A percentile compares a stretch with the other conserved stretches of the same genome.
phyloP scores from a whole-genome alignment of 805 yeast genomes.

The Suhomyces emberorum region DNA sequence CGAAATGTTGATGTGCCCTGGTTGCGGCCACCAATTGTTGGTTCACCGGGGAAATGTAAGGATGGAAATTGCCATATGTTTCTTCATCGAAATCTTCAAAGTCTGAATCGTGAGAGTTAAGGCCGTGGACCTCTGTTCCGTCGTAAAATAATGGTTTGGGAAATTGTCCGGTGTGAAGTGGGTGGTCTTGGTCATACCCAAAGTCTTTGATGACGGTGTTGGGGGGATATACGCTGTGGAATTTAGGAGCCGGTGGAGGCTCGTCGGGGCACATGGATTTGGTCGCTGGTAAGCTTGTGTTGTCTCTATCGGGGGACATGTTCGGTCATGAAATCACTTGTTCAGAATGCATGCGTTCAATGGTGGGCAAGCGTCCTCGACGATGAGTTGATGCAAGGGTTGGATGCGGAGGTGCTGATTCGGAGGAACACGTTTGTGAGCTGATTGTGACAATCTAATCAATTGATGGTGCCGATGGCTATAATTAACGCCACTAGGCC shows the following conservation, averaged over 20 bases:
- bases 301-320: not conserved
- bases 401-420: no score
- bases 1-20: not conserved
- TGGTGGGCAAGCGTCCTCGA: no score
- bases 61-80: slow-evolving; percentile 6
- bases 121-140: slow-evolving; percentile 7
- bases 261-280: not conserved
- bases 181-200: slow-evolving; percentile 20
- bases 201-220: slow-evolving; percentile 20
- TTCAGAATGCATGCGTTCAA: no score
- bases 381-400: no score
- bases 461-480: no score
- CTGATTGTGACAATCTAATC: no score
- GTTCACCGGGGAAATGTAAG: slow-evolving; percentile 10
- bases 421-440: no score
- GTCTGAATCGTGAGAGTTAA: slow-evolving; percentile 4
- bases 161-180: slow-evolving; percentile 18
- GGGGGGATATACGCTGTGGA: slow-evolving; percentile 14
- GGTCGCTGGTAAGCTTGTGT: not conserved
- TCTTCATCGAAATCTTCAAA: slow-evolving; percentile 9
- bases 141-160: slow-evolving; percentile 13
- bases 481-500: no score
- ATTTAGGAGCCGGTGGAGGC: slow-evolving; percentile 1
- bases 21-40: slow-evolving; percentile 1
- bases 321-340: not conserved